Conservation (phyloP, 2,329 filamentous ascomycete species). For the Monilinia aucupariae region DNA sequence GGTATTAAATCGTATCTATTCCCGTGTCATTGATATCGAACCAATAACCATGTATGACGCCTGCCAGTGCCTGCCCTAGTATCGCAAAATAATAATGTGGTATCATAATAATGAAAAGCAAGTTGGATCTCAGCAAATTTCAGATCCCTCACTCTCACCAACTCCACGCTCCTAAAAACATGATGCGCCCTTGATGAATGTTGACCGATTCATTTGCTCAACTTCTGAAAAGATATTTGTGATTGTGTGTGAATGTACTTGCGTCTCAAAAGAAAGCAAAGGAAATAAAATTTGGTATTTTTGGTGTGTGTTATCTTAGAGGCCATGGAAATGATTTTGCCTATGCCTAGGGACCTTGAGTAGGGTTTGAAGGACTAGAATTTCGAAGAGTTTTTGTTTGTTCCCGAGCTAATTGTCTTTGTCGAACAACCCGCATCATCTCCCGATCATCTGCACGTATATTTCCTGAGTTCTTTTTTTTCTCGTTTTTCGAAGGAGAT, state of each 20-base stretch:
- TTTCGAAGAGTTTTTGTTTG: neutral
- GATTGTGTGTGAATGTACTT: neutral
- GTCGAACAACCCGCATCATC: neutral
- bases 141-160: neutral
- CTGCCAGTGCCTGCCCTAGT: neutral
- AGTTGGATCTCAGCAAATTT: neutral
- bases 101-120: slow-evolving; percentile 7
- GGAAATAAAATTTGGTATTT: neutral
- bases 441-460: slow-evolving; percentile 4
- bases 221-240: neutral
- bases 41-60: neutral
- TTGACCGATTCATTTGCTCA: neutral
- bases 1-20: neutral
- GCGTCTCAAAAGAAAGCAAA: slow-evolving; percentile 1
- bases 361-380: neutral
- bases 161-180: neutral
- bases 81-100: slow-evolving; percentile 11
- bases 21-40: neutral
- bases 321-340: neutral
- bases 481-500: neutral
- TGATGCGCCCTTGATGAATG: neutral
- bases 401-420: neutral
- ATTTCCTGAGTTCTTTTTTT: neutral
- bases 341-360: neutral
- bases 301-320: neutral